Evolutionary conservation across 768 basidiomycete species (phyloP), one percentile per base, ranked within the genome.

Genomic region (Rhizopogon roseolus): DNA sequence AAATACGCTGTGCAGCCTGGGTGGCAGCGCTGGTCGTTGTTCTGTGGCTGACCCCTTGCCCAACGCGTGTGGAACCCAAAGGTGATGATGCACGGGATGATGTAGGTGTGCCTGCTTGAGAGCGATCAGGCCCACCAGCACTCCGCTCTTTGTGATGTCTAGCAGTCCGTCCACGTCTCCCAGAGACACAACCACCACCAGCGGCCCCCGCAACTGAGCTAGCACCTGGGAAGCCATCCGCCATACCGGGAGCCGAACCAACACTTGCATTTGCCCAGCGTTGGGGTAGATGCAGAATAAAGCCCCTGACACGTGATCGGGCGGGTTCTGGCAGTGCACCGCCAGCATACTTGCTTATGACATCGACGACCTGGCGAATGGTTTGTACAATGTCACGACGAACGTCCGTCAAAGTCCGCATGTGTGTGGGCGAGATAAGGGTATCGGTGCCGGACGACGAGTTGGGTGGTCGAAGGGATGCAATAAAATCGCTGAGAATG

Each of bases 251-350:
- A 1, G 60, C 27, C 1, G 57, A 52, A 17, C 54, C 55, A 28
- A 62, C 55, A 27, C 49, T 74, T 28, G 78, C 73, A 59, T 71
- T 75, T 9, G 88, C 84, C 89, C 90, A 93, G n/a, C 86, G 74
- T 56, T 83, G 83, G 0, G 92, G 93, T n/a, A 94, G 72, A 41
- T 81, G 78, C 13, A 95, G 72, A 40, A 95, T 89, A 63, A 90
- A 90, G 0, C 81, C 79, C 10, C 89, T 74, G 34, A 94, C 90
- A 19, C 82, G 81, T 1, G 74, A 70, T 36, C 86, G 79, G 0
- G 93, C 92, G 6, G 87, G 92, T 64, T 93, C 93, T 0, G 91
- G 93, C 6, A 96, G 77, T 0, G 92, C 88, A 0, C 87, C 80
- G 9, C 93, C 93, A 0, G 93, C 88, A 58, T 94, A 93, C 56